These are phyloP conservation scores for Tripterygium wilfordii DNA, from an alignment of 177 flowering plant species.

Conservation along the genomic window DNA sequence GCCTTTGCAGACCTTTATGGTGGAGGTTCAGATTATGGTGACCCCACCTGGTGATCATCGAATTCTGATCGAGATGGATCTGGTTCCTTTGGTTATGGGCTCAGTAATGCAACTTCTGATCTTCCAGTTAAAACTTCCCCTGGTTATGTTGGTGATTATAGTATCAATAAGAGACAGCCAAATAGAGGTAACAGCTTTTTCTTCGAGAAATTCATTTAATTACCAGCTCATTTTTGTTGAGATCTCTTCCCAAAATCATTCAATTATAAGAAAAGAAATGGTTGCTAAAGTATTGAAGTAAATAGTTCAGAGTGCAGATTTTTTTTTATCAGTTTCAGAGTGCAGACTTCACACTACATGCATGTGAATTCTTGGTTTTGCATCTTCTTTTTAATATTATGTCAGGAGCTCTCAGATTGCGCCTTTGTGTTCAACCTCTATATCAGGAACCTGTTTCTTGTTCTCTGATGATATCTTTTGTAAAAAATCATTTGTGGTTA, in stretches of 20 bases:
- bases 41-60: slow-evolving; percentile 35
- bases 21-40: slow-evolving; percentile 33
- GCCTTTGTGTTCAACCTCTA: no score
- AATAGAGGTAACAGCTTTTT: slow-evolving; percentile 37
- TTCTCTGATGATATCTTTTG: no score
- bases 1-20: slow-evolving; percentile 29
- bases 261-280: no score
- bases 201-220: neutral
- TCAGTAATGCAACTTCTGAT: slow-evolving; percentile 36
- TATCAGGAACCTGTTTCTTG: no score
- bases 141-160: slow-evolving; percentile 43
- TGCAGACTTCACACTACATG: no score
- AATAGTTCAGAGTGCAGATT: no score
- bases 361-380: no score
- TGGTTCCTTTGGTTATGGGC: slow-evolving; percentile 39
- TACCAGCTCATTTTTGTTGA: neutral
- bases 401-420: no score
- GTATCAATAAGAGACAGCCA: slow-evolving; percentile 39
- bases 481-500: no score
- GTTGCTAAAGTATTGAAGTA: no score
- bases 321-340: no score
- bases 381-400: no score
- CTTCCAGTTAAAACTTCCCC: slow-evolving; percentile 31
- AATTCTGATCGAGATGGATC: slow-evolving; percentile 33
- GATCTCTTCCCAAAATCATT: neutral